Base-by-base conservation (phyloP, 129 eudicot species). In the Pulicaria dysenterica region DNA sequence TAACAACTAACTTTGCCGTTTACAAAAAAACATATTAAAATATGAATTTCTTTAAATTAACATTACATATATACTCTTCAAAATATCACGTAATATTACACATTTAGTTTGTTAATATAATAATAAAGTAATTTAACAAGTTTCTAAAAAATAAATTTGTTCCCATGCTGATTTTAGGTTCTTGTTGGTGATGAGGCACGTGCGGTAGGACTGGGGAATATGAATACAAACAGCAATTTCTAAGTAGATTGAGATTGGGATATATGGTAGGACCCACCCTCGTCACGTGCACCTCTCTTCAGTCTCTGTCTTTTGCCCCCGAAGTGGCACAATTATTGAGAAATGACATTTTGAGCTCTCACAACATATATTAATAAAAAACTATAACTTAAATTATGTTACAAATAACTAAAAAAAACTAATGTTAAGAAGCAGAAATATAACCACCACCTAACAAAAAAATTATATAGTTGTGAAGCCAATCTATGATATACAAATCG, bases 201-300 rank as follows among this genome's bases (percentile, higher is more conserved):
- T 76, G 80, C 74, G 80, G 80, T 76, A 76, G 74, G 80, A 76
- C 80, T 42, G 37, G 37, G 17, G 36, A 67, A 76, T 67, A 67
- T 16, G 61, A 57, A 76, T 76, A 68, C 80, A 46, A 69, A 76
- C 74, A 76, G 69, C 80, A 76, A 46, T 41, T 76, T 76, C 60
- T 76, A 76, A 56, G 67, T 17, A 66, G 68, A 76, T 58, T 45
- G 74, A 38, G 74, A 76, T 76, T 57, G 69, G 10, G 74, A 75
- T 56, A 43, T 75, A 75, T 66, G 40, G 39, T 3, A 12, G 74
- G 62, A 17, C 69, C 74, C 50, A 38, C 36, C 12, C 0, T 38
- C 37, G 19, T 76, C 80, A 76, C 74, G 80, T 76, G 80, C 74
- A 76, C 69, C 80, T 57, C 74, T 57, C 61, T 76, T 57, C 61